Evolutionary conservation across 768 basidiomycete species (phyloP).

Genomic region (Leccinum subtestaceum): DNA sequence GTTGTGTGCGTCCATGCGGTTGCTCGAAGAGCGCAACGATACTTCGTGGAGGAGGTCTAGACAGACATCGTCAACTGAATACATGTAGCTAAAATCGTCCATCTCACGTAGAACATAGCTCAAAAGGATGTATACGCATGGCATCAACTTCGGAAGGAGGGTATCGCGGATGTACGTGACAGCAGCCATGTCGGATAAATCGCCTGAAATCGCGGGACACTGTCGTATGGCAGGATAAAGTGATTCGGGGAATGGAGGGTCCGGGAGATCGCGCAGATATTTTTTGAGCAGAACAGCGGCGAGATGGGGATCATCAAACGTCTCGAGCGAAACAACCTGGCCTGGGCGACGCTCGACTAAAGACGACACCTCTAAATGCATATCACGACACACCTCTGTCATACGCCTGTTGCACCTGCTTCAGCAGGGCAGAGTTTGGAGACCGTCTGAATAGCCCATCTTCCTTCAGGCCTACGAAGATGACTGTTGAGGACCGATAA

Average conservation of each 20-base stretch:
- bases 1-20: conserved; percentile 83
- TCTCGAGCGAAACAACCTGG: conserved; percentile 74
- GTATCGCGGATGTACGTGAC: conserved; percentile 67
- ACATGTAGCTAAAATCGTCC: background rate
- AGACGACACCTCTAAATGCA: background rate
- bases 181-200: conserved; percentile 54
- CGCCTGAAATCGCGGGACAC: conserved; percentile 59
- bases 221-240: conserved; percentile 62
- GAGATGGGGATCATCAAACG: conserved; percentile 73
- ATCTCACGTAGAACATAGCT: conserved; percentile 63
- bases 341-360: conserved; percentile 38
- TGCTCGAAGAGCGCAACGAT: conserved; percentile 59
- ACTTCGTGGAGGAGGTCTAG: conserved; percentile 80
- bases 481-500: background rate
- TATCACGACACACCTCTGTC: conserved; percentile 56
- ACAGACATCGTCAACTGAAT: conserved; percentile 3
- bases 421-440: conserved; percentile 64
- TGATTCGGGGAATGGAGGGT: conserved; percentile 71
- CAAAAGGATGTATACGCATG: conserved; percentile 71
- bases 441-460: conserved; percentile 86
- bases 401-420: conserved; percentile 79
- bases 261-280: conserved; percentile 76
- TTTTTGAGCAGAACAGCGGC: conserved; percentile 87
- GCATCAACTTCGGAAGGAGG: conserved; percentile 64
- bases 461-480: conserved; percentile 49